Evolutionary conservation across 768 basidiomycete species (phyloP).

Genomic region (Sporobolomyces phaffii): DNA sequence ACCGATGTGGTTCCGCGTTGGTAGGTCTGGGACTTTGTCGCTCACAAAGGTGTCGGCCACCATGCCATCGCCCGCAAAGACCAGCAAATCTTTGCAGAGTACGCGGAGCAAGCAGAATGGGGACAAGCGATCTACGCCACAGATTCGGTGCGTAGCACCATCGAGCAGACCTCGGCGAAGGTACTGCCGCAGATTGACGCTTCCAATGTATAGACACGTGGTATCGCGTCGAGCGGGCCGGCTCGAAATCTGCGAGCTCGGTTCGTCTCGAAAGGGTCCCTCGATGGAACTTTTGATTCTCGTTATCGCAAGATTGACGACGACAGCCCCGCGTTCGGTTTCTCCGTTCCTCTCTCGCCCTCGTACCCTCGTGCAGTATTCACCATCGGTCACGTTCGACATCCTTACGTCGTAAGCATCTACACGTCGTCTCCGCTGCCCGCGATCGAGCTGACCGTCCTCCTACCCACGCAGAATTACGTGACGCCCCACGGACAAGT

Average conservation of each 20-base stretch:
- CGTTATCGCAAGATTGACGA: constrained; percentile 4
- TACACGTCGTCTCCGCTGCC: too few species aligned
- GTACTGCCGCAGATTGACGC: too few species aligned
- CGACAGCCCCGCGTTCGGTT: constrained; percentile 23
- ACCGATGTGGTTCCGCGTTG: too few species aligned
- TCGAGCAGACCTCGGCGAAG: too few species aligned
- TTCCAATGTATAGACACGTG: background rate
- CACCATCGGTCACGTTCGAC: constrained; percentile 21
- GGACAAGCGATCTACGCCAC: constrained; percentile 12
- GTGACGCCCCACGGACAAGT: constrained; percentile 15
- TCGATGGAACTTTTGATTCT: constrained; percentile 12
- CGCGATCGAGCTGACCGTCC: too few species aligned
- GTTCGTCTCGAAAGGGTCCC: constrained; percentile 15
- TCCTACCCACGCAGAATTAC: too few species aligned
- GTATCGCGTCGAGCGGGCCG: background rate
- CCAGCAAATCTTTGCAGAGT: constrained; percentile 6
- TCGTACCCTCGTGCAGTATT: background rate
- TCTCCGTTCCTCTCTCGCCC: background rate
- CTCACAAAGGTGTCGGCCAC: background rate
- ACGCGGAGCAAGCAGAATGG: constrained; percentile 25
- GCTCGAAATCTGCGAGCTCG: background rate
- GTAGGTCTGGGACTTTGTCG: constrained; percentile 15
- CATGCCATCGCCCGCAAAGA: constrained; percentile 8
- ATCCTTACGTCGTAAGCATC: constrained; percentile 24
- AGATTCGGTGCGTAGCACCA: background rate